Evolutionary conservation across 768 basidiomycete species (phyloP).

Genomic region (Chlorophyllum brunneum): DNA sequence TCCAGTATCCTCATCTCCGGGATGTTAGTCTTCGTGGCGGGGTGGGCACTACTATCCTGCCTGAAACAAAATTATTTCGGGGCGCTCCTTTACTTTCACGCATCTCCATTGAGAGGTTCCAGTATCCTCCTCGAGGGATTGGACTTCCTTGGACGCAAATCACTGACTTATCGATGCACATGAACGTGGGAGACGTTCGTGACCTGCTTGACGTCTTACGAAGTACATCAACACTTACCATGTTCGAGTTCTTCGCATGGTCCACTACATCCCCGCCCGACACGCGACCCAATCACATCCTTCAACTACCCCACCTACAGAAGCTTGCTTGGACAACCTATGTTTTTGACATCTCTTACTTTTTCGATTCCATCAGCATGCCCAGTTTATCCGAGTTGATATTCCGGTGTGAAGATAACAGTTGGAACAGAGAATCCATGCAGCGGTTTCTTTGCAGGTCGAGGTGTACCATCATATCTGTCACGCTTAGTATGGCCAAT

Average conservation of each 20-base stretch:
- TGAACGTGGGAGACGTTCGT: neutral
- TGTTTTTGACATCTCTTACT: neutral
- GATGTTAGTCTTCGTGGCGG: neutral
- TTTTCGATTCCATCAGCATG: too few species aligned
- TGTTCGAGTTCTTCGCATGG: neutral
- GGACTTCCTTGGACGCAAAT: neutral
- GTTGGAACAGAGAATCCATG: neutral
- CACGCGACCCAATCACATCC: too few species aligned
- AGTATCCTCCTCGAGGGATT: neutral
- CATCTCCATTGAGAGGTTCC: neutral
- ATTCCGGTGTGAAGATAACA: neutral
- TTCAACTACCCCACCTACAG: too few species aligned
- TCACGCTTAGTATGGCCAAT: neutral
- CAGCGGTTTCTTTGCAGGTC: neutral
- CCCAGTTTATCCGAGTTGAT: neutral
- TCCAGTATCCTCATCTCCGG: neutral
- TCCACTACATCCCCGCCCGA: too few species aligned
- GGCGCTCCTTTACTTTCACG: slow-evolving; percentile 2
- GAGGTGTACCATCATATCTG: neutral
- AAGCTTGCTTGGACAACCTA: too few species aligned
- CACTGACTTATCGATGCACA: neutral
- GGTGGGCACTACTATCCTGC: neutral
- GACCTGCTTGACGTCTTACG: too few species aligned
- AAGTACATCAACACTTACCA: too few species aligned
- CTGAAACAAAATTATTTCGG: neutral